Evolutionary conservation across 2,329 filamentous ascomycete species (phyloP).

Genomic region (Trichoderma atrobrunneum): DNA sequence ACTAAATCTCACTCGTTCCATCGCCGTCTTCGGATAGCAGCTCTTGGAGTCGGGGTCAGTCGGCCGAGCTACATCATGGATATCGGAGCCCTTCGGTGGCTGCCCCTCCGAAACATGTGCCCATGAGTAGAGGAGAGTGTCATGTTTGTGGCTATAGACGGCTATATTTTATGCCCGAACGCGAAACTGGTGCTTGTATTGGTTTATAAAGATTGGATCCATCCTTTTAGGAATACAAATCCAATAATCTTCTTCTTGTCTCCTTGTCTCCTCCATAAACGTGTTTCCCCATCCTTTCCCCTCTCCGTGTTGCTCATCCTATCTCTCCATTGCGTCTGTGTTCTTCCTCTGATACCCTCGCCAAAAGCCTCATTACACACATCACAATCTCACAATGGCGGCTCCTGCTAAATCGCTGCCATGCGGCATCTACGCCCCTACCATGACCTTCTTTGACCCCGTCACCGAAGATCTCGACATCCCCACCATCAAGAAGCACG

Average conservation of each 20-base stretch:
- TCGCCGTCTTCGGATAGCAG: slow-evolving; percentile 17
- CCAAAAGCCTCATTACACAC: background rate
- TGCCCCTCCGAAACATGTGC: background rate
- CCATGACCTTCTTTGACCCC: slow-evolving; percentile 86
- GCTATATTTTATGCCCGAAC: background rate
- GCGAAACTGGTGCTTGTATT: background rate
- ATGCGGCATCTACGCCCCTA: slow-evolving; percentile 82
- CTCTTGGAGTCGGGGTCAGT: background rate
- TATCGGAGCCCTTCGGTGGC: slow-evolving; percentile 5
- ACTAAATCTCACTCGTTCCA: background rate
- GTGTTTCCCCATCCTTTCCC: background rate
- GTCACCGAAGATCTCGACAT: slow-evolving; percentile 83
- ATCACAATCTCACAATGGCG: slow-evolving; percentile 24
- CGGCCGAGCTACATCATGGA: background rate
- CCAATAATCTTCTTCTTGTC: no score
- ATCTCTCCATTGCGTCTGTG: background rate
- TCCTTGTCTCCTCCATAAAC: background rate
- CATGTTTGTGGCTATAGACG: background rate
- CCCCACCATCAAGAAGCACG: slow-evolving; percentile 74
- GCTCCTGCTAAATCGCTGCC: slow-evolving; percentile 56
- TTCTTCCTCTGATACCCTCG: background rate
- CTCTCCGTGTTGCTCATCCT: background rate
- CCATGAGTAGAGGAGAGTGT: background rate
- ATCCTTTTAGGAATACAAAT: background rate
- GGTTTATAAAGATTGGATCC: background rate